Conservation (phyloP, 2,329 filamentous ascomycete genomes). For the Trematosphaeria pertusa region DNA sequence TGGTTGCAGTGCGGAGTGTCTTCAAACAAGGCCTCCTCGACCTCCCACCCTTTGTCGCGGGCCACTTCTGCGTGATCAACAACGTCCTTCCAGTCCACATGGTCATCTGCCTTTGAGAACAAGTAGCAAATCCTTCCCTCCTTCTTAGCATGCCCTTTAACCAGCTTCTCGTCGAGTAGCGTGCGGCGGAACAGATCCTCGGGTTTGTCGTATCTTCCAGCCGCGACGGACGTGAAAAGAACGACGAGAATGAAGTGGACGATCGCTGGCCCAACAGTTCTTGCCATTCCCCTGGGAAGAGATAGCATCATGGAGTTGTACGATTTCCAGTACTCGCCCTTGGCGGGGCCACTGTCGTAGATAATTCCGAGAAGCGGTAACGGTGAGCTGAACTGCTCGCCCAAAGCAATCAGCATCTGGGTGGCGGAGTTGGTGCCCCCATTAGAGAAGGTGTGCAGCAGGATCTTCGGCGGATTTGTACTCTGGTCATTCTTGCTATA, state of each 20-base stretch:
- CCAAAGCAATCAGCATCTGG: constrained; percentile 8
- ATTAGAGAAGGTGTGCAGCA: constrained; percentile 24
- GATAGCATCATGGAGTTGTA: constrained; percentile 14
- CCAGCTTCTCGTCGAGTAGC: constrained; percentile 4
- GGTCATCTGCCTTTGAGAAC: constrained; percentile 61
- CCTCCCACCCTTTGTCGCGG: constrained; percentile 54
- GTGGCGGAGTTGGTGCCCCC: constrained; percentile 17
- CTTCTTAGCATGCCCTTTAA: background rate
- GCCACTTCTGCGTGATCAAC: constrained; percentile 58
- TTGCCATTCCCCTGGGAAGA: constrained; percentile 5
- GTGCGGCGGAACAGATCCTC: background rate
- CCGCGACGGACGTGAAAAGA: constrained; percentile 4
- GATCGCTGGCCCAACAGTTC: constrained; percentile 2
- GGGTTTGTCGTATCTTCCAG: constrained; percentile 1
- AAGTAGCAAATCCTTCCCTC: constrained; percentile 46
- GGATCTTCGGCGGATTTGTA: constrained; percentile 7
- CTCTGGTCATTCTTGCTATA: background rate
- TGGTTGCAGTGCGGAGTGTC: constrained; percentile 66
- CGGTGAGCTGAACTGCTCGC: background rate
- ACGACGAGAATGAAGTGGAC: constrained; percentile 4
- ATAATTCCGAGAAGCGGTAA: constrained; percentile 20
- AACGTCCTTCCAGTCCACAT: constrained; percentile 61
- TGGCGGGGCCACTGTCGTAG: constrained; percentile 11
- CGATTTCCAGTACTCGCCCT: constrained; percentile 25
- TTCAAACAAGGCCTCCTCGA: constrained; percentile 59